These are phyloP conservation scores for Linnemannia zychae DNA, from an alignment of 192 early-diverging fungal genomes.

Conservation along the genomic window DNA sequence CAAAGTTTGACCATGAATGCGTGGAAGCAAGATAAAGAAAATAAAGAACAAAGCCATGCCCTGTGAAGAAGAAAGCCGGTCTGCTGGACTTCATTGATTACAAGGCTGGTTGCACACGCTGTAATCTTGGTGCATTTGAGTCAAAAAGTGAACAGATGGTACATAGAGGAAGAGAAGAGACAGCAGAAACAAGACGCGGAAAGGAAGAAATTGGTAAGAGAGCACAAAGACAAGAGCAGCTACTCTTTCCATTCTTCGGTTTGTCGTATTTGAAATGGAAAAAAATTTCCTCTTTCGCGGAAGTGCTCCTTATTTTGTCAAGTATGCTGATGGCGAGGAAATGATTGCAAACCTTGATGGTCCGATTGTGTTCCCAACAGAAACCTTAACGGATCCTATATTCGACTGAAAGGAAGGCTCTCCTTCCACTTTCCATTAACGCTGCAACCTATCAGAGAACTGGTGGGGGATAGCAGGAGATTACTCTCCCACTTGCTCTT, in stretches of 20 bases:
- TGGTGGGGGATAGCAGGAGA: background rate
- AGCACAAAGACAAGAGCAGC: too few species aligned
- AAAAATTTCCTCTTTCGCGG: background rate
- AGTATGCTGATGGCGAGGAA: background rate
- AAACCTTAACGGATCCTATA: constrained; percentile 8
- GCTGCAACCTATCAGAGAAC: background rate
- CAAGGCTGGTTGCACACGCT: background rate
- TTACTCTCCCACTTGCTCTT: constrained; percentile 1
- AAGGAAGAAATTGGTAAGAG: background rate
- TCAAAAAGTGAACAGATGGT: background rate
- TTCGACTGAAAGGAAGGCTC: background rate
- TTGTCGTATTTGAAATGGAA: background rate
- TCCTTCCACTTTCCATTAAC: too few species aligned
- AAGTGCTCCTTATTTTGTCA: background rate
- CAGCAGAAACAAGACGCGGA: background rate
- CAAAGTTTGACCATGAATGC: background rate
- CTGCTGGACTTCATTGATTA: too few species aligned
- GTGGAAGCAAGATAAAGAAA: background rate
- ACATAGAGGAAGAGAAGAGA: background rate
- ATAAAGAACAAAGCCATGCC: background rate
- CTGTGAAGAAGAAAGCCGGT: too few species aligned
- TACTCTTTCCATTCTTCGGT: background rate
- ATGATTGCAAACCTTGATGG: constrained; percentile 24
- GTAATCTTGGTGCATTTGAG: background rate
- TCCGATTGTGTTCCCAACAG: constrained; percentile 33